Evolutionary conservation across 208 protist genomes (phyloP).

Genomic region (Crithidia thermophila): DNA sequence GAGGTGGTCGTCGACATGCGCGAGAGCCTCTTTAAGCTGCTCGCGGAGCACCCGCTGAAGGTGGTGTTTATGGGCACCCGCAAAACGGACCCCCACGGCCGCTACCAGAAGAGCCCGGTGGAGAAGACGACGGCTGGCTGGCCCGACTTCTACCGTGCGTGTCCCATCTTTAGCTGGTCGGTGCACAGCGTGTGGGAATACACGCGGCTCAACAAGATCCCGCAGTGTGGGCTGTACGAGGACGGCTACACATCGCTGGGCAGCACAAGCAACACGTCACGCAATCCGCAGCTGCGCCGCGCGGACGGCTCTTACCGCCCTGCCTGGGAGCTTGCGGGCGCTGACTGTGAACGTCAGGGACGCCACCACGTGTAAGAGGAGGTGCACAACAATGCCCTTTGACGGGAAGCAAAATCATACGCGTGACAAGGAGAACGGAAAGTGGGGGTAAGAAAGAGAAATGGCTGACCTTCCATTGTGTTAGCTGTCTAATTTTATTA

Average conservation of each 20-base stretch:
- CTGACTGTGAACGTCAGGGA: slow-evolving; percentile 48
- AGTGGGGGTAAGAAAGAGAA: no score
- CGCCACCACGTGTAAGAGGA: slow-evolving; percentile 23
- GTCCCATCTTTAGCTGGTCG: slow-evolving; percentile 86
- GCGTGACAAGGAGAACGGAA: no score
- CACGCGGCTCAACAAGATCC: slow-evolving; percentile 53
- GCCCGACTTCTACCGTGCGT: slow-evolving; percentile 86
- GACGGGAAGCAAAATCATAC: no score
- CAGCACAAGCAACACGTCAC: slow-evolving; percentile 36
- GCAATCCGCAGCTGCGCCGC: slow-evolving; percentile 56
- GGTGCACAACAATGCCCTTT: no score
- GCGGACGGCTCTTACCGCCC: slow-evolving; percentile 70
- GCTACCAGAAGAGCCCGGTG: slow-evolving; percentile 57
- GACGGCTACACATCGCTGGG: slow-evolving; percentile 91
- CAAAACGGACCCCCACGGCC: slow-evolving; percentile 66
- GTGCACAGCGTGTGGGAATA: slow-evolving; percentile 86
- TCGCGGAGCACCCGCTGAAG: slow-evolving; percentile 44
- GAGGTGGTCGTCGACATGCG: slow-evolving; percentile 40
- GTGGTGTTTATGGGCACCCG: slow-evolving; percentile 91
- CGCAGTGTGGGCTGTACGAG: slow-evolving; percentile 88
- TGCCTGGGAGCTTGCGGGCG: slow-evolving; percentile 61
- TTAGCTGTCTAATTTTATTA: no score
- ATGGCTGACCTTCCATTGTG: no score
- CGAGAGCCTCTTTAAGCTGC: slow-evolving; percentile 55
- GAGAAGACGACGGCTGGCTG: slow-evolving; percentile 78